phyloP scores from a whole-genome alignment of 192 early-diverging fungal genomes.

The Entomortierella parvispora region DNA sequence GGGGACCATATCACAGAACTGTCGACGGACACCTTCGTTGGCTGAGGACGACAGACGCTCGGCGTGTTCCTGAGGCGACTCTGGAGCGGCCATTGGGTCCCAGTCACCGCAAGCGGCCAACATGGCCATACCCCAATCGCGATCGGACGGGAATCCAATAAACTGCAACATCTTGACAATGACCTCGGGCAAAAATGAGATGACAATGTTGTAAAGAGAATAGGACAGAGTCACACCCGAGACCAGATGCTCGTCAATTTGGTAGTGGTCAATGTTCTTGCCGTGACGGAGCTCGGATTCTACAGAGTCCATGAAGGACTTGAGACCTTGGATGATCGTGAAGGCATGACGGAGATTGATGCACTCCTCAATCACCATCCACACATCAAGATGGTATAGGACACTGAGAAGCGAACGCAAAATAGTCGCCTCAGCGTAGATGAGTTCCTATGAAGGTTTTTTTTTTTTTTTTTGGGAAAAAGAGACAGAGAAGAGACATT shows the following conservation, averaged over 20 bases:
- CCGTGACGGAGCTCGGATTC: conserved; percentile 59
- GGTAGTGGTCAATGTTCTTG: conserved; percentile 58
- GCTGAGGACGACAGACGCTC: conserved; percentile 46
- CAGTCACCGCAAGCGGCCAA: conserved; percentile 80
- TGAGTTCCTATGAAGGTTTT: conserved; percentile 83
- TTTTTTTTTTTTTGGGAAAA: conserved; percentile 50
- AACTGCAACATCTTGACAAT: conserved; percentile 83
- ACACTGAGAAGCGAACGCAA: conserved; percentile 80
- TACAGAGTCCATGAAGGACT: conserved; percentile 59
- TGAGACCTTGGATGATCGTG: conserved; percentile 67
- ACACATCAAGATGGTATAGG: conserved; percentile 76
- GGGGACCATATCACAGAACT: conserved; percentile 80
- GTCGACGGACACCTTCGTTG: conserved; percentile 75
- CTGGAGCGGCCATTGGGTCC: conserved; percentile 55
- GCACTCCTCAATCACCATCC: conserved; percentile 82
- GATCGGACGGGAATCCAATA: conserved; percentile 84
- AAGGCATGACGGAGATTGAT: conserved; percentile 79
- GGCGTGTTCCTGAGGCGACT: conserved; percentile 37
- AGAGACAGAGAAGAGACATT: conserved; percentile 37
- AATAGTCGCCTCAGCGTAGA: conserved; percentile 81
- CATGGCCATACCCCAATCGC: conserved; percentile 76
- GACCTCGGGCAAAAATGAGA: conserved; percentile 78
- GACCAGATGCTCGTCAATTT: conserved; percentile 84
- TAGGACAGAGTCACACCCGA: conserved; percentile 83
- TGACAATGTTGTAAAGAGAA: conserved; percentile 80